These are phyloP conservation scores for Solanum lignicaule DNA, from an alignment of 257 asterid species.

Conservation along the genomic window DNA sequence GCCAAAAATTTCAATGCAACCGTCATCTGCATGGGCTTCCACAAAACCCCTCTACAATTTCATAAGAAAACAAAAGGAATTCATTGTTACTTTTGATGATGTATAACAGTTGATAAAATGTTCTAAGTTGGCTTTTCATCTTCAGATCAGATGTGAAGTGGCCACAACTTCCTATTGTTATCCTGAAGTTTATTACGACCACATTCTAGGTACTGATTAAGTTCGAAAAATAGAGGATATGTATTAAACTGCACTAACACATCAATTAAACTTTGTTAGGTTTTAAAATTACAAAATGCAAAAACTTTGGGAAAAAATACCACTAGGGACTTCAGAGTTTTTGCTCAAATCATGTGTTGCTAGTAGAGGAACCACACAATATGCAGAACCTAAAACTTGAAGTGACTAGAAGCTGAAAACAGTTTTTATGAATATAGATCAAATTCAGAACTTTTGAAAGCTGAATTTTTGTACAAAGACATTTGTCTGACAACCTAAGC, in stretches of 20 bases:
- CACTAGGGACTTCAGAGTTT: background rate
- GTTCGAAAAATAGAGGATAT: background rate
- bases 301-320: background rate
- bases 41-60: slow-evolving; percentile 63
- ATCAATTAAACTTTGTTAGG: background rate
- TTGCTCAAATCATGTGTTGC: background rate
- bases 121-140: background rate
- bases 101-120: background rate
- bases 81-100: background rate
- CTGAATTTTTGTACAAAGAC: background rate
- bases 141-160: background rate
- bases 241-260: background rate
- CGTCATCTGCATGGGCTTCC: slow-evolving; percentile 72
- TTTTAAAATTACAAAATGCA: background rate
- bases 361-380: background rate
- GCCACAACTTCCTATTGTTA: background rate
- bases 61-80: background rate
- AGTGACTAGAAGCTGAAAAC: background rate
- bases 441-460: background rate
- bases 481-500: background rate
- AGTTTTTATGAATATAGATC: background rate
- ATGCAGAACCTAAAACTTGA: background rate
- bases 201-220: background rate
- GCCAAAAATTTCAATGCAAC: slow-evolving; percentile 64
- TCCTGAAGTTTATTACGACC: background rate